Evolutionary conservation across 768 basidiomycete species (phyloP), one percentile per base, ranked within the genome.

Genomic region (Boletus patriciae): DNA sequence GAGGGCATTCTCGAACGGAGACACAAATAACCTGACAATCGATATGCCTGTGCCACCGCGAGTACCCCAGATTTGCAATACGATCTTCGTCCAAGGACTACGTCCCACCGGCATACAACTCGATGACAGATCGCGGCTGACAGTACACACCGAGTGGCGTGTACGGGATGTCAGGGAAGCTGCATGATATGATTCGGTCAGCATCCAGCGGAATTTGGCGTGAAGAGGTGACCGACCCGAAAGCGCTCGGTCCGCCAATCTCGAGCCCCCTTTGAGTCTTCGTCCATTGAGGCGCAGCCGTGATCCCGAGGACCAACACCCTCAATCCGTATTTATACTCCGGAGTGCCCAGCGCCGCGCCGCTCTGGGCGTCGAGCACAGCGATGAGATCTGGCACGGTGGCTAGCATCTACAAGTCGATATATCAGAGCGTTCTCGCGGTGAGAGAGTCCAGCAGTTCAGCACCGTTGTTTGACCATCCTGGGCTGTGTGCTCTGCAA

Each of bases 341-440:
- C 23, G 78, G 86, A 2, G 85, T 85, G 15, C 86, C 85, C 9
- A 88, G 71, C 31, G 84, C 81, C 4, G 78, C 73, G 0, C 86
- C 86, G 54, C 73, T 83, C 59, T 84, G 83, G 21, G 83, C 79
- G 60, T 88, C 86, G 12, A 87, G 69, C 12, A 87, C 80, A 0
- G 80, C 74, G 52, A 88, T 85, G 25, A 88, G 74, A 66, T 88
- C 86, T 4, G 86, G 87, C 12, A 88, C 86, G 34, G 78, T 77
- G 33, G 78, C 81, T 1, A 81, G 70, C 38, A 83, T 71, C 78
- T 81, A 40, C 25, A 56, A 61, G 49, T 2, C 57, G 54, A 19
- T 5, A 16, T n/a, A 38, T 61, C 47, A 63, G 47, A 40, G 15
- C n/a, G 29, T 25, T 25, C 33, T 12, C 25, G 19, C n/a, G 52